These are phyloP conservation scores for Tritrichomonas foetus DNA, from an alignment of 208 protist genomes.

Conservation along the genomic window DNA sequence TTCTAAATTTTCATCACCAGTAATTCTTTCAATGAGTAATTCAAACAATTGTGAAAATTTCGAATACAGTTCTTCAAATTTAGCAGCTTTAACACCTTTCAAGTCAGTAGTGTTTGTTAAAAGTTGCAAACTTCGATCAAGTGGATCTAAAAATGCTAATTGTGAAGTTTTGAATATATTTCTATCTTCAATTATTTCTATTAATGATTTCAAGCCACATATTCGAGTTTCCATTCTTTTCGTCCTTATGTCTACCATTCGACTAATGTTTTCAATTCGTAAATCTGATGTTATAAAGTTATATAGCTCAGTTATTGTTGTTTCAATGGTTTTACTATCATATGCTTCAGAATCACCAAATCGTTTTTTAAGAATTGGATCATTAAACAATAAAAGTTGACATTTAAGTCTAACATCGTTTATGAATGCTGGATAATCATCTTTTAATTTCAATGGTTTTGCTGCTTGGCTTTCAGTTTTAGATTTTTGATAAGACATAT, in stretches of 20 bases:
- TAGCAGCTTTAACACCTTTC: background rate
- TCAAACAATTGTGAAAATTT: background rate
- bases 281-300: background rate
- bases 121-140: background rate
- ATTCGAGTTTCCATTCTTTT: background rate
- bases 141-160: background rate
- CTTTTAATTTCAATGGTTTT: too few relatives aligned
- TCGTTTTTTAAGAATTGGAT: background rate
- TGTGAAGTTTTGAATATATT: background rate
- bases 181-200: background rate
- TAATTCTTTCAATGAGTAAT: background rate
- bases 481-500: background rate
- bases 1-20: background rate
- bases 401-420: too few relatives aligned
- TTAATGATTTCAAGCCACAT: background rate
- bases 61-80: background rate
- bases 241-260: background rate
- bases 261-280: background rate
- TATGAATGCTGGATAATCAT: too few relatives aligned
- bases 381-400: too few relatives aligned
- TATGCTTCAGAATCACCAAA: too few relatives aligned
- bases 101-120: background rate
- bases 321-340: background rate
- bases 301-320: background rate
- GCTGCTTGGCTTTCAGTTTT: background rate